Evolutionary conservation across 1,139 yeast species (phyloP).

Genomic region (Meyerozyma smithsonii): DNA sequence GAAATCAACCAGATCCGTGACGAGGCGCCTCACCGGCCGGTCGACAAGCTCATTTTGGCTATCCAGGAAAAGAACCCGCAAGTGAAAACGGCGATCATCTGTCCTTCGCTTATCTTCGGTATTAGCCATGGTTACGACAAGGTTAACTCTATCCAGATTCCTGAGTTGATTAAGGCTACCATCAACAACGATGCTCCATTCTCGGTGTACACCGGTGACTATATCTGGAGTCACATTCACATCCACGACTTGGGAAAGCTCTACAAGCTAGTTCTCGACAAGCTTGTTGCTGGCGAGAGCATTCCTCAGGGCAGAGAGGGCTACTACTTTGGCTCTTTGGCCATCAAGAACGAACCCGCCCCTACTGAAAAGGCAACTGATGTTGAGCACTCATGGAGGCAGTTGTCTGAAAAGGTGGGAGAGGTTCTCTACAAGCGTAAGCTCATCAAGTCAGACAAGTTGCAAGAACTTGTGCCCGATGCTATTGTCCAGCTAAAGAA

Average conservation of each 20-base stretch:
- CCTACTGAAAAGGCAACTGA: conserved; percentile 16
- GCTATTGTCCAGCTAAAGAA: conserved; percentile 11
- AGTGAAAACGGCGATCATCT: conserved; percentile 19
- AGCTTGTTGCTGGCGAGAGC: conserved; percentile 15
- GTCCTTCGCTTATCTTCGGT: conserved; percentile 24
- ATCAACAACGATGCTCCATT: conserved; percentile 23
- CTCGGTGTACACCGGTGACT: conserved; percentile 27
- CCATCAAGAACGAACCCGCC: conserved; percentile 11
- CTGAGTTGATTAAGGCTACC: conserved; percentile 19
- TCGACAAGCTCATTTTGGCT: conserved; percentile 29
- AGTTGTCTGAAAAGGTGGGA: conserved; percentile 23
- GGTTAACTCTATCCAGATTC: conserved; percentile 29
- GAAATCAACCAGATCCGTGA: conserved; percentile 25
- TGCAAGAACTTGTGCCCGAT: conserved; percentile 15
- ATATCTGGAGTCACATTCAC: conserved; percentile 35
- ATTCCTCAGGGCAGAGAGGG: conserved; percentile 31
- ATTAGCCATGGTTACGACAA: conserved; percentile 30
- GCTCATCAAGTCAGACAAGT: conserved; percentile 14
- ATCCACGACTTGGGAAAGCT: conserved; percentile 32
- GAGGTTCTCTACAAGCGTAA: conserved; percentile 13
- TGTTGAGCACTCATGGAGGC: conserved; percentile 29
- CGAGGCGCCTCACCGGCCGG: conserved; percentile 33
- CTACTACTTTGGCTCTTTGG: conserved; percentile 31
- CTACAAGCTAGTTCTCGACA: conserved; percentile 21
- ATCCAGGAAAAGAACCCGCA: conserved; percentile 20